Conservation (phyloP, 108 stramenopile genomes). For the Tribonema minus region DNA sequence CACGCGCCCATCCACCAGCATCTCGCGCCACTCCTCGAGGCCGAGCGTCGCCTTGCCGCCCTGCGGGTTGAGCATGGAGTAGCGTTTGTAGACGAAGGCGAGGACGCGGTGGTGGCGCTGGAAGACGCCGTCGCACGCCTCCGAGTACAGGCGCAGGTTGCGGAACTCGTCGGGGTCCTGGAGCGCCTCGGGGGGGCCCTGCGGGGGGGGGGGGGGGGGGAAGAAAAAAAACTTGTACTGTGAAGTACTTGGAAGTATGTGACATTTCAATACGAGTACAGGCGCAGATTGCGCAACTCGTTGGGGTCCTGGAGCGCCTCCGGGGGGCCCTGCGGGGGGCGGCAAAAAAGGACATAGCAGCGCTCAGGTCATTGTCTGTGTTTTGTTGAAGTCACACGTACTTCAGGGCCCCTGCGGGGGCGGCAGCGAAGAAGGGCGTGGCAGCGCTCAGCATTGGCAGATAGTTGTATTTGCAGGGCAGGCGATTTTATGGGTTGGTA, state of each 20-base stretch:
- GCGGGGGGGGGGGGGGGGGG: not conserved
- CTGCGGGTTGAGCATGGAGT: conserved; percentile 26
- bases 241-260: too few species aligned
- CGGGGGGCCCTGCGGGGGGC: not conserved
- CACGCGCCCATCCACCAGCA: not conserved
- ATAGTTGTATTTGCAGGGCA: too few species aligned
- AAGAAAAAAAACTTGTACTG: too few species aligned
- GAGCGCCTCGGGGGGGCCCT: conserved; percentile 9
- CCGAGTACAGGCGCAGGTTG: conserved; percentile 26
- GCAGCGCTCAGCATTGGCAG: too few species aligned
- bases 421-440: too few species aligned
- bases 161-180: conserved; percentile 47
- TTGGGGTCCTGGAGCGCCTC: not conserved
- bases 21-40: conserved; percentile 46
- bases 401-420: too few species aligned
- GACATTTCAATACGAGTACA: not conserved
- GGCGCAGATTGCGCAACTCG: not conserved
- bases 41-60: conserved; percentile 31
- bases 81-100: conserved; percentile 3
- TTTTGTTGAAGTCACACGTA: too few species aligned
- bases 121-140: conserved; percentile 36
- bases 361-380: too few species aligned
- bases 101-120: conserved; percentile 16
- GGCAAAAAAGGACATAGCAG: not conserved
- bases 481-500: too few species aligned